A percentile compares a stretch with the other conserved stretches of the same genome.
phyloP scores from a whole-genome alignment of 2,329 filamentous ascomycete genomes.

The Simplicillium aogashimaense region DNA sequence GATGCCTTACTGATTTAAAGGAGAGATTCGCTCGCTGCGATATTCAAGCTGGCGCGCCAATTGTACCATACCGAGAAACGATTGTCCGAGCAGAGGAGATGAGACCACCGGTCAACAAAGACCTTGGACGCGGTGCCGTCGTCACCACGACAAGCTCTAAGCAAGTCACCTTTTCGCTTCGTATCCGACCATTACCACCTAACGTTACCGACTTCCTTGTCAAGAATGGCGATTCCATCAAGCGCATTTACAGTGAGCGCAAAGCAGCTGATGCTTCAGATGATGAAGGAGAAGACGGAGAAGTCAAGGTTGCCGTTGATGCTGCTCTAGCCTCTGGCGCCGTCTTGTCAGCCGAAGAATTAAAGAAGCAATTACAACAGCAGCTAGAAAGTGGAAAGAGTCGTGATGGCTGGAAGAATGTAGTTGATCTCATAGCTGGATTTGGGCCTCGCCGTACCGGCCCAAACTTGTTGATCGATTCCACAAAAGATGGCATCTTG shows the following conservation, averaged over 20 bases:
- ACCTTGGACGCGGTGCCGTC: conserved; percentile 75
- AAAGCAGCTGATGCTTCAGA: conserved; percentile 32
- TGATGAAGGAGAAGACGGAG: conserved; percentile 22
- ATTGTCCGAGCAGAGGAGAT: conserved; percentile 85
- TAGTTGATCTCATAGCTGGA: conserved; percentile 72
- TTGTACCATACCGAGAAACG: conserved; percentile 91
- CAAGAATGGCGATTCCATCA: conserved; percentile 72
- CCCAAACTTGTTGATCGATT: conserved; percentile 82
- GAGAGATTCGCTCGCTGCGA: conserved; percentile 92
- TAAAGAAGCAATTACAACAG: conserved; percentile 61
- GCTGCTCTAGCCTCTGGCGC: conserved; percentile 49
- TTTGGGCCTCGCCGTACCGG: conserved; percentile 82
- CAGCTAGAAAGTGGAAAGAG: conserved; percentile 64
- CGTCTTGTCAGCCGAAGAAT: conserved; percentile 61
- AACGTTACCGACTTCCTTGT: conserved; percentile 76
- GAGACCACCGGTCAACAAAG: conserved; percentile 77
- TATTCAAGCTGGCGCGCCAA: conserved; percentile 86
- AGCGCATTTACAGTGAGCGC: conserved; percentile 64
- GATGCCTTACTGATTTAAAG: conserved; percentile 84
- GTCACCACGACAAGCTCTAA: conserved; percentile 72
- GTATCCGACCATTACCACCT: conserved; percentile 68
- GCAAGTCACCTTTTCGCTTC: conserved; percentile 67
- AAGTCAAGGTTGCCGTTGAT: conserved; percentile 37
- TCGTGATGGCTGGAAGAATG: conserved; percentile 63
- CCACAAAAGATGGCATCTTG: conserved; percentile 61